Conservation (phyloP, 2,329 filamentous ascomycete species). For the Sclerotinia borealis region DNA sequence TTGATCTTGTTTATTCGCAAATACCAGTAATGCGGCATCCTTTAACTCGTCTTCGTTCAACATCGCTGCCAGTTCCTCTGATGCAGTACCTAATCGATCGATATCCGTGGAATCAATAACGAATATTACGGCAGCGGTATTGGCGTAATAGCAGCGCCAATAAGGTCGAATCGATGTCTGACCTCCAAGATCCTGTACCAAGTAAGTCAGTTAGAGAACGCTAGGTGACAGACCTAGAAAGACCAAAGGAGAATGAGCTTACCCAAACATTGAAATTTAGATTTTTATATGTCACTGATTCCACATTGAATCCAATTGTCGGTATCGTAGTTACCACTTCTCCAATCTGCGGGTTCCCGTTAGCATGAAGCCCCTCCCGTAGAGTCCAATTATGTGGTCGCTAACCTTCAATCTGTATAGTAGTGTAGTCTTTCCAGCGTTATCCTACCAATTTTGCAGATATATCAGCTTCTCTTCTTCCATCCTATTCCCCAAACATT, state of each 20-base stretch:
- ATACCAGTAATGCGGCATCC: conserved; percentile 86
- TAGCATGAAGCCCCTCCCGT: not conserved
- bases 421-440: conserved; percentile 95
- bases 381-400: not conserved
- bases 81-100: conserved; percentile 84
- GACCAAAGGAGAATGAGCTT: conserved; percentile 34
- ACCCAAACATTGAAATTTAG: conserved; percentile 99
- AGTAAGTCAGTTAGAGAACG: not conserved
- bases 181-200: conserved; percentile 73
- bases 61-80: conserved; percentile 91
- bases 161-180: conserved; percentile 99
- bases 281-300: conserved; percentile 97
- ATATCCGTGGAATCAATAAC: conserved; percentile 98
- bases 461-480: conserved; percentile 11
- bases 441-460: conserved; percentile 57
- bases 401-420: conserved; percentile 89
- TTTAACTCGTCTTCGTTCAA: conserved; percentile 93
- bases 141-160: conserved; percentile 99
- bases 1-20: conserved; percentile 99
- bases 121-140: conserved; percentile 97
- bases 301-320: conserved; percentile 98
- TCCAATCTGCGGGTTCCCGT: conserved; percentile 62
- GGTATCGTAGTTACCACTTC: conserved; percentile 99
- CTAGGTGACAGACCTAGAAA: not conserved
- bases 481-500: not conserved